phyloP scores from a whole-genome alignment of 148 eudicot genomes.

The Fagopyrum homotropicum region DNA sequence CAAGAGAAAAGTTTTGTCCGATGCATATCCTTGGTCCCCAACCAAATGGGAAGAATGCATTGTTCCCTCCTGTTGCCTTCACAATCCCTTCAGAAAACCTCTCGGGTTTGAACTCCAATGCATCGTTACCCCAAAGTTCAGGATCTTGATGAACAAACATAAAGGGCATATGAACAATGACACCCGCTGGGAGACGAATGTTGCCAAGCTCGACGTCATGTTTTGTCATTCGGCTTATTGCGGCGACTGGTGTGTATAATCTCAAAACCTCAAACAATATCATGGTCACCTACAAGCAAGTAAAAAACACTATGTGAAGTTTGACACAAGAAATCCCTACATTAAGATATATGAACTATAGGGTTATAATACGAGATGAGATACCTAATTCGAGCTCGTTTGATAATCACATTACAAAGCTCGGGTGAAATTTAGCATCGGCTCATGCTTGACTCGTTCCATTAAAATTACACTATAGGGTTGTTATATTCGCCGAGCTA shows the following conservation, averaged over 20 bases:
- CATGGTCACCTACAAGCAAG: not conserved
- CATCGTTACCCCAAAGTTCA: not conserved
- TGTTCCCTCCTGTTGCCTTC: too few relatives aligned
- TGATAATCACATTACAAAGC: not conserved
- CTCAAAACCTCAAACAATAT: not conserved
- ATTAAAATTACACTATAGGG: not conserved
- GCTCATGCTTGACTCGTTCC: not conserved
- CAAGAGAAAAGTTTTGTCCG: too few relatives aligned
- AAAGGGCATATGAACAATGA: not conserved
- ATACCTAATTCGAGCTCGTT: too few relatives aligned
- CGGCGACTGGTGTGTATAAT: not conserved
- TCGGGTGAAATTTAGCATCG: too few relatives aligned
- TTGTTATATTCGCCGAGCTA: not conserved
- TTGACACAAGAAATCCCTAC: too few relatives aligned
- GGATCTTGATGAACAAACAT: not conserved
- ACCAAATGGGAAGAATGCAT: too few relatives aligned
- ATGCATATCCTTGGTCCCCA: too few relatives aligned
- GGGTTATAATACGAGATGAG: not conserved
- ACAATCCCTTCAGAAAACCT: too few relatives aligned
- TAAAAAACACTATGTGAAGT: not conserved
- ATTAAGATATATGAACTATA: too few relatives aligned
- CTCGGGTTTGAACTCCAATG: too few relatives aligned
- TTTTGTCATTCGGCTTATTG: not conserved
- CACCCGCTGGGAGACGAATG: not conserved
- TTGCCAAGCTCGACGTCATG: not conserved